A percentile compares a stretch with the other conserved stretches of the same genome.
These are phyloP conservation scores for Aethionema arabicum DNA, from an alignment of 345 rosid genomes.

Conservation along the genomic window DNA sequence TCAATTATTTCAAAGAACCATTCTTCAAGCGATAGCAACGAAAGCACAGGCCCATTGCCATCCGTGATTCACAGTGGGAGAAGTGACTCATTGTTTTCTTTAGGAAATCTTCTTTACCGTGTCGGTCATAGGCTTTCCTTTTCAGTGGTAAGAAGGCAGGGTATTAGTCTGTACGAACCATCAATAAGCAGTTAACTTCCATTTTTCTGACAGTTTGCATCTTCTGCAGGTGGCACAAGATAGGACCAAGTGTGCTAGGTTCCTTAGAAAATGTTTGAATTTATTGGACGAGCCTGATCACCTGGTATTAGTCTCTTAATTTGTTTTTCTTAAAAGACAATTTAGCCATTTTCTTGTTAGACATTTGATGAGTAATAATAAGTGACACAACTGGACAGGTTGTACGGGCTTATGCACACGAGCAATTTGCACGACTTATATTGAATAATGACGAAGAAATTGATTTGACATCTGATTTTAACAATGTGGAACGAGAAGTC, in stretches of 20 bases:
- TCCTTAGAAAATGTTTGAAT: conserved; percentile 77
- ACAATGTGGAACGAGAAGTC: conserved; percentile 55
- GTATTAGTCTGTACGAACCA: conserved; percentile 6
- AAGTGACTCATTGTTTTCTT: conserved; percentile 71
- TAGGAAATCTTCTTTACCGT: conserved; percentile 89
- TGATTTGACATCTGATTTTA: conserved; percentile 58
- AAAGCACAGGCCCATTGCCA: conserved; percentile 55
- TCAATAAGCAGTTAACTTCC: conserved; percentile 6
- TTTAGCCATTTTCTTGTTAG: conserved; percentile 11
- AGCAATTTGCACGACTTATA: conserved; percentile 92
- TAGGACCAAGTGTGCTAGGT: conserved; percentile 76
- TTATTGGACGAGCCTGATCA: conserved; percentile 82
- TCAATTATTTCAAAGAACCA: conserved; percentile 74
- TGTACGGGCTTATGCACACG: conserved; percentile 93
- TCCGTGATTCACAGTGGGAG: conserved; percentile 59
- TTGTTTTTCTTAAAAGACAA: not conserved
- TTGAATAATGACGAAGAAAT: conserved; percentile 62
- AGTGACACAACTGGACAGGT: conserved; percentile 48
- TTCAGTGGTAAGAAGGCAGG: conserved; percentile 57
- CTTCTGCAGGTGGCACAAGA: conserved; percentile 61
- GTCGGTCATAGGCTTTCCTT: conserved; percentile 90
- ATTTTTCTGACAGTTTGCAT: conserved; percentile 22
- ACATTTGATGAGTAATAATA: conserved; percentile 22
- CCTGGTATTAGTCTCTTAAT: conserved; percentile 50
- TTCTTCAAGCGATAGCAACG: conserved; percentile 51